These are phyloP conservation scores for Kluyveromyces lactis DNA, from an alignment of 805 yeast species.

Conservation along the genomic window DNA sequence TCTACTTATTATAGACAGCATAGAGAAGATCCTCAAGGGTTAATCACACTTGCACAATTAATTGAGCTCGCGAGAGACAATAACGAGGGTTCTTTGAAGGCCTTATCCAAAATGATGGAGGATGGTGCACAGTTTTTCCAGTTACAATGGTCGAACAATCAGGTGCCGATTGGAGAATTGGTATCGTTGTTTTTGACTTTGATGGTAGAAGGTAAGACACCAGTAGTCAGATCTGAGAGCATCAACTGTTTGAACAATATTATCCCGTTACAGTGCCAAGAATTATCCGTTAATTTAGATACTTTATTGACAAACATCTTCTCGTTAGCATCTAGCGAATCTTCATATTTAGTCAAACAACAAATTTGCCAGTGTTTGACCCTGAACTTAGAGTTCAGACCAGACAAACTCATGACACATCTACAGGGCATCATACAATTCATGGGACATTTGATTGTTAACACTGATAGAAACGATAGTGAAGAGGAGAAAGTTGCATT, in stretches of 20 bases:
- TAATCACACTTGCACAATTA: conserved; percentile 56
- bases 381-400: conserved; percentile 61
- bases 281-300: conserved; percentile 57
- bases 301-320: conserved; percentile 57
- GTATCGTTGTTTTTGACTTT: conserved; percentile 57
- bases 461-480: conserved; percentile 26
- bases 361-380: conserved; percentile 74
- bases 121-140: conserved; percentile 67
- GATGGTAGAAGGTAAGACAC: conserved; percentile 29
- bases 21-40: conserved; percentile 43
- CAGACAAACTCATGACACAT: conserved; percentile 75
- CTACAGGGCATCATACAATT: conserved; percentile 79
- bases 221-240: conserved; percentile 51
- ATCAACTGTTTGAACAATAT: conserved; percentile 72
- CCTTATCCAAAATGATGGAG: conserved; percentile 83
- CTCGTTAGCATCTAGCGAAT: conserved; percentile 50
- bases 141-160: conserved; percentile 42
- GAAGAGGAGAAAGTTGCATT: conserved; percentile 68
- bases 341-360: conserved; percentile 51
- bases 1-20: conserved; percentile 35
- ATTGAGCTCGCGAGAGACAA: conserved; percentile 48
- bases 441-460: conserved; percentile 62
- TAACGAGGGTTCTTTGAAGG: conserved; percentile 45
- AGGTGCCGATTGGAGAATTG: conserved; percentile 57
- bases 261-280: conserved; percentile 59